Base-by-base conservation (phyloP, 2,329 filamentous ascomycete genomes). In the Albifimbria verrucaria region DNA sequence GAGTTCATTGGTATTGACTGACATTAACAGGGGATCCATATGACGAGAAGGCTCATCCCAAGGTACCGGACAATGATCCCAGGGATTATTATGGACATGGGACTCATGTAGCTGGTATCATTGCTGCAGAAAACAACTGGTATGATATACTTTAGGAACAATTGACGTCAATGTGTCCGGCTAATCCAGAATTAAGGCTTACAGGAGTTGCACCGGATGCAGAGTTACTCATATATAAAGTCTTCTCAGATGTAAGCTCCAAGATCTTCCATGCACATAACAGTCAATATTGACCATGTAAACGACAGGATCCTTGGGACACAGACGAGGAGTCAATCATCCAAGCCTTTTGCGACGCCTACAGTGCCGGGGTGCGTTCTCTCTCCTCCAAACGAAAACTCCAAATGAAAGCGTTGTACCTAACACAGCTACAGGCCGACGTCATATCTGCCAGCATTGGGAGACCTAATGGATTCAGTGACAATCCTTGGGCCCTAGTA, bases 51-150 rank as follows among this genome's bases (percentile, higher is more conserved):
- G 52, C 52, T 41, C 59, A 59, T 22, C 66, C 67, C 1, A 69
- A 68, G 49, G 54, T 51, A 5, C 71, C 71, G 2, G 71, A 74
- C 41, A 57, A 60, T 18, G 67, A 72, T 26, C 70, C 70, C 0
- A 65, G 68, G 61, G 69, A 72, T 49, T 60, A 61, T 12, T 59
- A 65, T 41, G 68, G 67, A 1, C 71, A 73, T 36, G 71, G 71
- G 1, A 73, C 71, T 4, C 71, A 73, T 51, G 75, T 77, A 32
- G 72, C 77, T 18, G 78, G 78, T 20, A 77, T 77, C 22, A 72
- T 81, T 56, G 77, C 71, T 23, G 78, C 75, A 17, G 68, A 78
- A 36, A 65, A 65, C 58, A 66, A 71, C 54, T 68, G 65, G 67
- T 62, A 55, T 50, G 60, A 17, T n/a, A 20, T 20, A n/a, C 26